Base-by-base conservation (phyloP, 129 eudicot species). In the Flaveria linearis region DNA sequence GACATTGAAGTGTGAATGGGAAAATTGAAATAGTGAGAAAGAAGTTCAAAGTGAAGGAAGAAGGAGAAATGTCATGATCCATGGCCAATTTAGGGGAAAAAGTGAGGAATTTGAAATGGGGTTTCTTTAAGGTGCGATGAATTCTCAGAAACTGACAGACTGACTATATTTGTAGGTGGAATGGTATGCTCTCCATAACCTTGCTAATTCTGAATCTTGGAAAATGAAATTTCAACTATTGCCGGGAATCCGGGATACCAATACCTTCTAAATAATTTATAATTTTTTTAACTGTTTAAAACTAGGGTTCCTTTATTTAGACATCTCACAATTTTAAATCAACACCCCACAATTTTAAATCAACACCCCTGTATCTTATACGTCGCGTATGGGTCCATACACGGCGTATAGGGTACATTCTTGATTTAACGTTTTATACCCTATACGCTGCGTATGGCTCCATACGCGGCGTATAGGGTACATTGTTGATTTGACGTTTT, bases 111-210 rank as follows among this genome's bases (percentile, higher is more conserved):
- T 33, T 7, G 72, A 66, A 79, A 39, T 20, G 46, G 13, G 46
- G 78, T 9, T 39, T 46, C 52, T 77, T 68, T 53, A 68, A 74
- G 81, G 69, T 68, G 18, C 43, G 58, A 69, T 16, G 74, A 25
- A 68, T 67, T 67, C 74, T 77, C 81, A 22, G 81, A 77, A 25
- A 12, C 28, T 6, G 81, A 77, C 81, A 53, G 49, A 55, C 1
- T 30, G 81, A 42, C 81, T 56, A 68, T 52, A 68, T 69, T 68
- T 68, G 75, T 77, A 53, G 81, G 81, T 77, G 75, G 45, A 23
- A 69, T 30, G 26, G n/a, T 51, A 30, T 71, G 14, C 63, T 28
- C 16, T 11, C 49, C 46, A 68, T 36, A 16, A 52, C 9, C 74
- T 41, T 76, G 39, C 64, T 57, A 66, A 2, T 9, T 9, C 51